Conservation (phyloP, 2,329 filamentous ascomycete genomes). For the Sporothrix luriei region DNA sequence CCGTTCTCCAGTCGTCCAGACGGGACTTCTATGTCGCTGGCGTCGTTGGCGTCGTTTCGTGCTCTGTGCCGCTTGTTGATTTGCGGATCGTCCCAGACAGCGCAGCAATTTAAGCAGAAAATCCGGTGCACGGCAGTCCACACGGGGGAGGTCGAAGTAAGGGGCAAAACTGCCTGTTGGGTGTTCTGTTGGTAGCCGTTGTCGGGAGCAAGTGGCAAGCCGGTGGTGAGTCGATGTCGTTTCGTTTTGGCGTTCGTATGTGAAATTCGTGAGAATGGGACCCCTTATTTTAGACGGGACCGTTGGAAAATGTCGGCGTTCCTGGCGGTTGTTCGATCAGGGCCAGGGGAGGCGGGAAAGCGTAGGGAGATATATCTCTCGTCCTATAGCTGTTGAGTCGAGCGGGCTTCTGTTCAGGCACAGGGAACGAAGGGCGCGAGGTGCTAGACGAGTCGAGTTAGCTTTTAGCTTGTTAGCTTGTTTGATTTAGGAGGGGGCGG, state of each 20-base stretch:
- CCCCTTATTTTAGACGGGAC: slow-evolving; percentile 7
- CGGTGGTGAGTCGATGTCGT: no score
- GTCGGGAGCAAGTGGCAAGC: no score
- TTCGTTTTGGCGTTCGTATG: background rate
- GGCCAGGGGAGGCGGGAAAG: slow-evolving; percentile 12
- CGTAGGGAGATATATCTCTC: slow-evolving; percentile 17
- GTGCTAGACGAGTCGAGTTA: slow-evolving; percentile 24
- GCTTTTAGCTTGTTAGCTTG: slow-evolving; percentile 26
- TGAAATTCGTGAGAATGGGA: background rate
- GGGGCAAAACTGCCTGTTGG: no score
- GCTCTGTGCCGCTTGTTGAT: no score
- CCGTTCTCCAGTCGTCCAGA: background rate
- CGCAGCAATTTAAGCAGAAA: no score
- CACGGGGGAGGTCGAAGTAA: no score
- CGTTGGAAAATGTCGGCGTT: slow-evolving; percentile 14
- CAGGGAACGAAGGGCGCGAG: slow-evolving; percentile 1
- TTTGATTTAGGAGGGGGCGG: slow-evolving; percentile 16
- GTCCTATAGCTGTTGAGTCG: background rate
- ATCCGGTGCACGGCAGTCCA: no score
- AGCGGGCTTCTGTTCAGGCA: slow-evolving; percentile 17
- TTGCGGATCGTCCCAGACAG: no score
- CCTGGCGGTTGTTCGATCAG: slow-evolving; percentile 1
- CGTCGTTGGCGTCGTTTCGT: no score
- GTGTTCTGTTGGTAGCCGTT: no score
- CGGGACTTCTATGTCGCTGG: background rate